These are phyloP conservation scores for Aspergillus terreus DNA, from an alignment of 2,329 filamentous ascomycete species.

Conservation along the genomic window DNA sequence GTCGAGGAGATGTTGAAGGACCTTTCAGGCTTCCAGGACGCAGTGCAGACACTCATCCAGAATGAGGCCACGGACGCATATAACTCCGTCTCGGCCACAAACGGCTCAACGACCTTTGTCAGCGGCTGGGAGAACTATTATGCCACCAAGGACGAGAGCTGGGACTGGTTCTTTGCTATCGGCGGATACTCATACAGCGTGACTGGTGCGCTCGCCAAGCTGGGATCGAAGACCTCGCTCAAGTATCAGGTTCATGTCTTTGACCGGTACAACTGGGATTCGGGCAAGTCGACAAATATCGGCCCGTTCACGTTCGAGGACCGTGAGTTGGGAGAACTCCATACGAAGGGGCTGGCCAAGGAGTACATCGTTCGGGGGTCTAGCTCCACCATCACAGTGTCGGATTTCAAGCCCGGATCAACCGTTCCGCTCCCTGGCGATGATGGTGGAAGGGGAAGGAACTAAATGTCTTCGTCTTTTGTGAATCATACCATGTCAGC, in stretches of 20 bases:
- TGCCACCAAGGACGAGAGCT: conserved; percentile 3
- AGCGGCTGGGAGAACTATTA: conserved; percentile 5
- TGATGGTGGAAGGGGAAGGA: neutral
- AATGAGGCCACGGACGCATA: conserved; percentile 1
- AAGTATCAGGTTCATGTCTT: conserved; percentile 3
- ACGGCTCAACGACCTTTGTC: neutral
- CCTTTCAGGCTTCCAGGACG: neutral
- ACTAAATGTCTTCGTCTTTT: neutral
- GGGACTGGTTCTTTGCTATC: conserved; percentile 4
- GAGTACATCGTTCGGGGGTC: conserved; percentile 4
- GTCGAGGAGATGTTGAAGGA: neutral
- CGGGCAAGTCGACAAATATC: neutral
- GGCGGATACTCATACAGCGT: conserved; percentile 2
- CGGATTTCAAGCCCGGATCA: neutral
- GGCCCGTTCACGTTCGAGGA: neutral
- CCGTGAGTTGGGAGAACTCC: neutral
- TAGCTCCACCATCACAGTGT: neutral
- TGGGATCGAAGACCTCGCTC: neutral
- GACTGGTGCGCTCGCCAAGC: neutral
- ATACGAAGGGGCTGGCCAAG: conserved; percentile 1
- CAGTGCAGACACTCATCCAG: neutral
- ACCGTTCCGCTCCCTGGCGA: neutral
- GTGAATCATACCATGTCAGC: neutral
- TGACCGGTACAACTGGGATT: conserved; percentile 2
- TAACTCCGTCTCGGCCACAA: neutral